Base-by-base conservation (phyloP, 2,329 filamentous ascomycete species). In the Neocatenulostroma microsporum region DNA sequence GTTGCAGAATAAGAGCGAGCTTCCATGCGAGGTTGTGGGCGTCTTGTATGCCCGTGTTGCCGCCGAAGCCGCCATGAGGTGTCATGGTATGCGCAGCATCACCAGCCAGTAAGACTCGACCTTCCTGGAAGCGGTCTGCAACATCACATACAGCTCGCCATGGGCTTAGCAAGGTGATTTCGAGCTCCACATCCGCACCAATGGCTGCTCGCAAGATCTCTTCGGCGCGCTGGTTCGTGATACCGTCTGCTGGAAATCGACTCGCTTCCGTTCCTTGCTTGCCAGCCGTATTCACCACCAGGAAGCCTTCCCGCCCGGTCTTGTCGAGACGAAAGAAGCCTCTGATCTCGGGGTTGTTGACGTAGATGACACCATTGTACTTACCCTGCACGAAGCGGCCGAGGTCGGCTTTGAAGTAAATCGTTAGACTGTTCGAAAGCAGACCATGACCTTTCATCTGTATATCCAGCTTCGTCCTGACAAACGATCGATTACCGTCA, bases 31-130 rank as follows among this genome's bases (percentile, higher is more conserved):
- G 20, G 27, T 43, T 46, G 18, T 37, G 31, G 7, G 40, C 37
- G 21, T 44, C 44, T 30, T 34, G 27, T 4, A 46, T 26, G 11
- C 44, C 35, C 4, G 37, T 46, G 31, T 46, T 46, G 11, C 64
- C 69, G 2, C 73, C 73, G 0, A 76, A 62, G 0, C 72, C 73
- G 46, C 36, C 33, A 23, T 24, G 19, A 7, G 40, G 40, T 12
- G 40, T 27, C 12, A 36, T 21, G 13, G 24, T 24, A 18, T 44
- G 41, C 11, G 40, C 43, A 21, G 43, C 37, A 29, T 46, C 43
- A 23, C 43, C 43, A 14, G 43, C 43, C 4, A 41, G 39, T 8
- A 41, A 26, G n/a, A 31, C n/a, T n/a, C n/a, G 34, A 15, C 36
- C 36, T 15, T 36, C 32, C n/a, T 36, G 34, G 35, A 46, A 44